Conservation (phyloP, 768 basidiomycete genomes). For the Mycena galericulata region DNA sequence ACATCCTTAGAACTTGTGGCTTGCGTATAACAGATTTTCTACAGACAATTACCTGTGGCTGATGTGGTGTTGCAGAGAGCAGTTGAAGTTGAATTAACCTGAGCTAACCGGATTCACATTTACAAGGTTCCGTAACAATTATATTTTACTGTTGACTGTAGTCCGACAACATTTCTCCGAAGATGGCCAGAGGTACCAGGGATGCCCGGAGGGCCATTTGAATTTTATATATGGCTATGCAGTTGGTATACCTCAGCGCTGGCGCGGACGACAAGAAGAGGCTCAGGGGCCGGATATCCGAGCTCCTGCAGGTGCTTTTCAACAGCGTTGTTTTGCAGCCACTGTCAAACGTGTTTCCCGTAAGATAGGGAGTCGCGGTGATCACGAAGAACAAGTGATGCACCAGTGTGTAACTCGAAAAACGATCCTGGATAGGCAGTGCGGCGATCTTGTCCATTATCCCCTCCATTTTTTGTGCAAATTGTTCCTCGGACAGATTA, state of each 20-base stretch:
- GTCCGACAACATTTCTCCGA: no score
- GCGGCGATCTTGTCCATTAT: slow-evolving; percentile 20
- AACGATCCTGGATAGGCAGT: slow-evolving; percentile 8
- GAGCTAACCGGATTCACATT: no score
- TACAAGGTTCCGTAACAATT: no score
- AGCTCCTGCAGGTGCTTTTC: slow-evolving; percentile 24
- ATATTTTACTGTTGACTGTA: no score
- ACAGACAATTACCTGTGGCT: no score
- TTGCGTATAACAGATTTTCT: no score
- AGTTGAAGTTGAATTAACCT: no score
- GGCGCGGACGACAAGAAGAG: slow-evolving; percentile 27
- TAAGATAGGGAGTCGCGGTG: slow-evolving; percentile 12
- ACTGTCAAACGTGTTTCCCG: neutral
- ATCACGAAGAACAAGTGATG: neutral
- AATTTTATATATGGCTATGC: neutral
- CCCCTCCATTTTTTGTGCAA: slow-evolving; percentile 20
- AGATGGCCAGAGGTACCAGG: no score
- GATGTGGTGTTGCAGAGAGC: no score
- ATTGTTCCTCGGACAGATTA: slow-evolving; percentile 6
- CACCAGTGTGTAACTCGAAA: slow-evolving; percentile 23
- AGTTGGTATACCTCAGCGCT: slow-evolving; percentile 14
- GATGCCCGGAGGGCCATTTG: no score
- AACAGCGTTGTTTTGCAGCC: slow-evolving; percentile 23
- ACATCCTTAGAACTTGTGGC: no score
- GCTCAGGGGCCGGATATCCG: slow-evolving; percentile 20